Evolutionary conservation across 805 yeast genomes (phyloP).

Genomic region (Wickerhamomyces chambardii): DNA sequence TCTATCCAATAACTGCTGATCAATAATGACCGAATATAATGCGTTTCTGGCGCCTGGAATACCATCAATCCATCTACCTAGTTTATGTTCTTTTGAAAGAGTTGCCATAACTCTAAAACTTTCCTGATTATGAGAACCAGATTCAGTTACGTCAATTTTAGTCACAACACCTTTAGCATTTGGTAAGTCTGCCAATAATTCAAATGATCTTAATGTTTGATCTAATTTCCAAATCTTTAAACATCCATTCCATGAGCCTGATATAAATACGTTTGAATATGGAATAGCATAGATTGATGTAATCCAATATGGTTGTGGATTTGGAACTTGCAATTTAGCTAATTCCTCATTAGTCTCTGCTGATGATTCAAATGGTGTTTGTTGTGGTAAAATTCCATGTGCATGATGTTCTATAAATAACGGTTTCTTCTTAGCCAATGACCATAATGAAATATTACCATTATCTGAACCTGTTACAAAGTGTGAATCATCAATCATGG

Average conservation of each 20-base stretch:
- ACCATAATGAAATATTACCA: constrained; percentile 88
- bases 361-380: constrained; percentile 44
- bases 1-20: constrained; percentile 22
- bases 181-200: constrained; percentile 42
- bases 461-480: constrained; percentile 95
- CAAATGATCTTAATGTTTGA: constrained; percentile 54
- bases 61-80: constrained; percentile 77
- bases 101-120: constrained; percentile 53
- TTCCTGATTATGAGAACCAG: constrained; percentile 43
- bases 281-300: constrained; percentile 79
- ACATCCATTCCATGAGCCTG: constrained; percentile 84
- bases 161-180: constrained; percentile 67
- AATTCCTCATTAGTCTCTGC: constrained; percentile 32
- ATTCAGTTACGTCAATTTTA: constrained; percentile 44
- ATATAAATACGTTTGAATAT: constrained; percentile 71
- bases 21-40: constrained; percentile 45
- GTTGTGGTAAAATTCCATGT: constrained; percentile 59
- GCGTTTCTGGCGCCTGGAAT: constrained; percentile 68
- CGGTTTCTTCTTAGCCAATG: constrained; percentile 85
- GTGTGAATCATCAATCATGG: constrained; percentile 87
- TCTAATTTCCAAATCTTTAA: constrained; percentile 72
- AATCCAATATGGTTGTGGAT: constrained; percentile 75
- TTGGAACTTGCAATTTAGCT: constrained; percentile 49
- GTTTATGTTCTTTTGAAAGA: constrained; percentile 75
- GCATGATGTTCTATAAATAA: constrained; percentile 56